Conservation (phyloP, 2,329 filamentous ascomycete species). For the Elsinoe ampelina region DNA sequence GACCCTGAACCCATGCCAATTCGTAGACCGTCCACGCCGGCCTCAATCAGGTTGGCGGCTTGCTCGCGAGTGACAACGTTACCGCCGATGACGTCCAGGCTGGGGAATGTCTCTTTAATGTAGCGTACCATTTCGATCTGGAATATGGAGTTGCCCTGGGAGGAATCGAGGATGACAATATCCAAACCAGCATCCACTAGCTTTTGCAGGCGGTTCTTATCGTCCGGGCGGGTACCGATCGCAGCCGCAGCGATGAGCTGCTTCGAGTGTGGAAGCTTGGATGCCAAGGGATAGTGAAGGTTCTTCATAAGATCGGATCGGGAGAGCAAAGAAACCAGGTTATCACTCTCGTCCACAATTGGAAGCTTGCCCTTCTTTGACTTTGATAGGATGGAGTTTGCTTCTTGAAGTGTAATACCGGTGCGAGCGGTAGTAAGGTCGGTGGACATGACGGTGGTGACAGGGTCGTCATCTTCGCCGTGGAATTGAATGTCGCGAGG, state of each 20-base stretch:
- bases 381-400: conserved; percentile 84
- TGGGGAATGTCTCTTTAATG: conserved; percentile 78
- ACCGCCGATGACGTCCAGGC: conserved; percentile 89
- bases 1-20: conserved; percentile 99
- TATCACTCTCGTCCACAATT: conserved; percentile 41
- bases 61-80: conserved; percentile 98
- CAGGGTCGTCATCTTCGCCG: conserved; percentile 58
- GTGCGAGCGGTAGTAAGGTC: conserved; percentile 80
- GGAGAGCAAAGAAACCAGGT: conserved; percentile 71
- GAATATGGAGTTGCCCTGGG: conserved; percentile 97
- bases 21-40: conserved; percentile 88
- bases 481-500: conserved; percentile 98
- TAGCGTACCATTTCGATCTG: conserved; percentile 98
- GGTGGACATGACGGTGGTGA: conserved; percentile 89
- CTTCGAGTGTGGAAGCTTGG: conserved; percentile 93
- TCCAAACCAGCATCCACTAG: conserved; percentile 92
- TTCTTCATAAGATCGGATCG: conserved; percentile 98
- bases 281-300: conserved; percentile 89
- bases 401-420: conserved; percentile 76
- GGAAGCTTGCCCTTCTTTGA: conserved; percentile 80
- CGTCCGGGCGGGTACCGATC: conserved; percentile 88
- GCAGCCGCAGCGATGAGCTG: conserved; percentile 93
- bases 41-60: conserved; percentile 82
- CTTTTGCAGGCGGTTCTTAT: conserved; percentile 75
- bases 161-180: conserved; percentile 90